Base-by-base conservation (phyloP, 2,329 filamentous ascomycete species). In the Calonectria naviculata region DNA sequence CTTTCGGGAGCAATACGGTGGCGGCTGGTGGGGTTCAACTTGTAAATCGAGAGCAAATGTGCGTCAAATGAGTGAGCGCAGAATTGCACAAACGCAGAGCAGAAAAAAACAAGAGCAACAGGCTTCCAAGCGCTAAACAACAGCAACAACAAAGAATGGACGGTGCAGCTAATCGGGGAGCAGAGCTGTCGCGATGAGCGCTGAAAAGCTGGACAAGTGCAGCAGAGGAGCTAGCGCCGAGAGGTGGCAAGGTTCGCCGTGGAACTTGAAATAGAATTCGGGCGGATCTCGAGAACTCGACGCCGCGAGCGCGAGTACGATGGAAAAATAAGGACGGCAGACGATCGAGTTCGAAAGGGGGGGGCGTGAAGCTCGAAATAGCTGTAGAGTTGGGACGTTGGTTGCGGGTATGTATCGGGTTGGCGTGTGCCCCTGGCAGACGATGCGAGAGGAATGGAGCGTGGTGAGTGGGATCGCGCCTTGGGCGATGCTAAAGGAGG, bases 221-320 rank as follows among this genome's bases (percentile, higher is more conserved):
- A 78, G 75, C 75, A 67, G 68, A 68, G 54, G 52, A 70, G 68
- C 67, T 71, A 63, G 44, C 56, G 71, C 75, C 56, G 65, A 76
- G 75, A 78, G 62, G 70, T 76, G 70, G 67, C 68, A 71, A 67
- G 60, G 73, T 71, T 76, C 74, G 71, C 74, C 70, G 67, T 42
- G 63, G 61, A 70, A 70, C 68, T 70, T 49, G 31, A 54, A 65
- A 64, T 15, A 47, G 47, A 21, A 58, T 47, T 65, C 62, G 34
- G 47, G 26, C 21, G 19, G 24, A 47, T 68, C 54, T 65, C 67
- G 36, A 65, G 54, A 19, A 70, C 74, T 79, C 77, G 67, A 74
- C 77, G 79, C 77, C 77, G 72, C 77, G 74, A 77, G 77, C 71
- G 76, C 79, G 75, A 29, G 66, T 26, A 29, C 44, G 52, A 44